Base-by-base conservation (phyloP, 768 basidiomycete species). In the Termitomyces sp. region DNA sequence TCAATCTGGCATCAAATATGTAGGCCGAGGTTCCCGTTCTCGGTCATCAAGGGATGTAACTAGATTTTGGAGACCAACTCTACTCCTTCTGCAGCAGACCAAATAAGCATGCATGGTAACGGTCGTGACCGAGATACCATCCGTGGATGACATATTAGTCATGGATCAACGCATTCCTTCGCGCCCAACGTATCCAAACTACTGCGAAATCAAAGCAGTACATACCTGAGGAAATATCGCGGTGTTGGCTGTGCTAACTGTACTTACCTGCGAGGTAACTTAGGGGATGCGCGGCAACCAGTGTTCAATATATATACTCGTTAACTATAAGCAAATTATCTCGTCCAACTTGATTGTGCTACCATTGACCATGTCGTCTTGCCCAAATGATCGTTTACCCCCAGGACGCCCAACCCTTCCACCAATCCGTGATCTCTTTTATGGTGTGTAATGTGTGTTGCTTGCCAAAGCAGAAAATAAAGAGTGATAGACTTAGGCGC, bases 351-450 rank as follows among this genome's bases (percentile, higher is more conserved):
- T 38, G 24, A 49, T 49, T 0, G 48, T 35, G 9, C 24, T 2
- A 38, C 35, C 10, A n/a, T 38, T 32, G 32, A 15, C 44, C 53
- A 70, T 71, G 68, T 59, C 65, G 53, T 63, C 65, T 56, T 58
- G 65, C 54, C 58, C 69, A 46, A 64, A 68, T 61, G 68, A 66
- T 63, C 62, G 58, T 56, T 62, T 58, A 53, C 19, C 22, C 55
- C 61, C 63, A 53, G 68, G 72, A 57, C 79, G 85, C 43, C 83
- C 84, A 52, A 85, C 81, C 15, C 82, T 89, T 56, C 87, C 87
- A 40, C 78, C 85, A 45, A 87, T 89, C 53, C 82, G 84, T 48
- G 83, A 85, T 67, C 70, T 88, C 56, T 84, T 88, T 64, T 71
- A 78, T 75, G 80, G 87, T 84, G 50, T 52, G 64, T 53, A 28